phyloP scores from a whole-genome alignment of 148 eudicot genomes.

The Drosera capensis region DNA sequence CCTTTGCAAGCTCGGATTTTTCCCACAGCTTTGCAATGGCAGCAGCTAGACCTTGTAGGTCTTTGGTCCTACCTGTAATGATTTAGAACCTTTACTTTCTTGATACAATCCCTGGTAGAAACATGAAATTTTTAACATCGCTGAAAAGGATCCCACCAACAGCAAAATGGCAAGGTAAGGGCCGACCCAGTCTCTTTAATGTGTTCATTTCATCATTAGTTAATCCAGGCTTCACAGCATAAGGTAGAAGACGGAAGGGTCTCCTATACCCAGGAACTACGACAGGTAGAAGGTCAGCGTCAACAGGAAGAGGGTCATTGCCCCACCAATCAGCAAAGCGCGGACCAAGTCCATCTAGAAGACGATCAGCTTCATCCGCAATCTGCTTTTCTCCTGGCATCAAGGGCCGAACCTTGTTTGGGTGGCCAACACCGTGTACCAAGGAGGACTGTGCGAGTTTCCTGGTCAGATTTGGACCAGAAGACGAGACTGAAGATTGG shows the following conservation, averaged over 20 bases:
- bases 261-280: slow-evolving; percentile 62
- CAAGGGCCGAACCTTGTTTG: slow-evolving; percentile 56
- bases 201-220: slow-evolving; percentile 93
- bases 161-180: slow-evolving; percentile 94
- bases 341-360: slow-evolving; percentile 88
- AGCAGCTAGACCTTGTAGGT: slow-evolving; percentile 84
- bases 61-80: slow-evolving; percentile 89
- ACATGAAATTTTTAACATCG: not conserved
- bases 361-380: slow-evolving; percentile 60
- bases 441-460: slow-evolving; percentile 32
- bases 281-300: slow-evolving; percentile 93
- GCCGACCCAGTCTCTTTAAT: slow-evolving; percentile 75
- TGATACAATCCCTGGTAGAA: not conserved
- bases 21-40: slow-evolving; percentile 91
- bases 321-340: slow-evolving; percentile 98
- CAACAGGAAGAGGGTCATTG: slow-evolving; percentile 82
- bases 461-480: slow-evolving; percentile 10
- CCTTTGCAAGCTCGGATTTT: slow-evolving; percentile 88
- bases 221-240: slow-evolving; percentile 61
- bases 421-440: slow-evolving; percentile 74
- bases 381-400: slow-evolving; percentile 83
- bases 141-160: slow-evolving; percentile 31
- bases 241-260: slow-evolving; percentile 94
- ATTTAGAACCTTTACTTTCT: slow-evolving; percentile 7
- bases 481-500: slow-evolving; percentile 20